Evolutionary conservation across 2,329 filamentous ascomycete genomes (phyloP).

Genomic region (Exophiala lecanii-corni): DNA sequence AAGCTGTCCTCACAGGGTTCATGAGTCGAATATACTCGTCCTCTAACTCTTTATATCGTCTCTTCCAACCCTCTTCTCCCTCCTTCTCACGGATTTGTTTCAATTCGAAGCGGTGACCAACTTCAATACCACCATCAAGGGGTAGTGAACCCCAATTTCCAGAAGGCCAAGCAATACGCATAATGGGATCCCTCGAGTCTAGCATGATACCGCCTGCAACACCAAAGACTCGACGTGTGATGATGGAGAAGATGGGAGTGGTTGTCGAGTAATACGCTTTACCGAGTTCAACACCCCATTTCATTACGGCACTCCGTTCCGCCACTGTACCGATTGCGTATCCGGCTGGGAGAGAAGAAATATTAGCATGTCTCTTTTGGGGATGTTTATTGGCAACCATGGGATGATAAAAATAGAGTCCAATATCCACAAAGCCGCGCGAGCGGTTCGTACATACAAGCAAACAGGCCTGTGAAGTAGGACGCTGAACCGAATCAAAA

Average conservation of each 20-base stretch:
- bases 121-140: slow-evolving; percentile 61
- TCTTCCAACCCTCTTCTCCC: slow-evolving; percentile 50
- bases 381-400: no score
- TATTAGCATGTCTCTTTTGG: slow-evolving; percentile 1
- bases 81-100: slow-evolving; percentile 49
- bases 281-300: slow-evolving; percentile 57
- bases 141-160: slow-evolving; percentile 61
- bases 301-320: slow-evolving; percentile 60
- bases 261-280: slow-evolving; percentile 61
- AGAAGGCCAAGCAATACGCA: slow-evolving; percentile 60
- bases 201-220: slow-evolving; percentile 63
- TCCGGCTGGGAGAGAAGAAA: slow-evolving; percentile 37
- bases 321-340: slow-evolving; percentile 62
- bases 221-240: slow-evolving; percentile 57
- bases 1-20: slow-evolving; percentile 61
- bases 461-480: background rate
- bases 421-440: no score
- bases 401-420: no score
- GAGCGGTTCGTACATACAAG: no score
- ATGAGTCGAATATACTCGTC: slow-evolving; percentile 58
- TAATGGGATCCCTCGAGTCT: slow-evolving; percentile 56
- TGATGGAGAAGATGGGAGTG: slow-evolving; percentile 59
- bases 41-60: slow-evolving; percentile 53
- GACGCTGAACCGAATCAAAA: background rate
- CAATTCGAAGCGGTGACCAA: slow-evolving; percentile 57